Evolutionary conservation across 2,329 filamentous ascomycete genomes (phyloP).

Genomic region (Exophiala mesophila): DNA sequence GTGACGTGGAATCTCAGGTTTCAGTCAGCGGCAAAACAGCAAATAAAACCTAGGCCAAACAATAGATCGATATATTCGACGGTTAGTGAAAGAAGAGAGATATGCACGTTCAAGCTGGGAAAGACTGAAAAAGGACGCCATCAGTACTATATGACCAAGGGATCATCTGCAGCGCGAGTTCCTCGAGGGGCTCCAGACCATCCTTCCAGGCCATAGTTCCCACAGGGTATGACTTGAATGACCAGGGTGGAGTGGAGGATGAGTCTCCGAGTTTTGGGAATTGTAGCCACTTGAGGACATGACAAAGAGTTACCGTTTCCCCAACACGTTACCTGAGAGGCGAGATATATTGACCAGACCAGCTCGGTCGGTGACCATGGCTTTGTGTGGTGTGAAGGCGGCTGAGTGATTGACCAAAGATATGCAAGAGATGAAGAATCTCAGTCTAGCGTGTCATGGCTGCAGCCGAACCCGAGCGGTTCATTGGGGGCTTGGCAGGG

Average conservation of each 20-base stretch:
- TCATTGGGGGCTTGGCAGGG: conserved; percentile 2
- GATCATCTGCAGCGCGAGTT: conserved; percentile 1
- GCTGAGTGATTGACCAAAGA: conserved; percentile 18
- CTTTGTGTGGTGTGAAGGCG: conserved; percentile 22
- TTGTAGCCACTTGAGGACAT: conserved; percentile 19
- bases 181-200: conserved; percentile 9
- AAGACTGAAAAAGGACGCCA: conserved; percentile 5
- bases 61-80: conserved; percentile 6
- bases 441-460: conserved; percentile 10
- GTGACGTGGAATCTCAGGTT: not conserved
- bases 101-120: conserved; percentile 7
- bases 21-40: not conserved
- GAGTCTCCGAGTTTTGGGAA: conserved; percentile 6
- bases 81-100: conserved; percentile 8
- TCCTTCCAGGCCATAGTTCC: conserved; percentile 1
- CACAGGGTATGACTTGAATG: conserved; percentile 9
- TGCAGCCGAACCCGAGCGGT: conserved; percentile 1
- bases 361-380: conserved; percentile 15
- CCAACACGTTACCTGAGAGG: conserved; percentile 4
- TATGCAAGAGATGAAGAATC: conserved; percentile 12
- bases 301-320: conserved; percentile 11
- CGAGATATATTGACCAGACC: conserved; percentile 5
- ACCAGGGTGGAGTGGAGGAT: conserved; percentile 7
- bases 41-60: conserved; percentile 1
- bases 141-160: conserved; percentile 13